Conservation (phyloP, 1,139 yeast genomes). For the Zygosaccharomyces sapae region DNA sequence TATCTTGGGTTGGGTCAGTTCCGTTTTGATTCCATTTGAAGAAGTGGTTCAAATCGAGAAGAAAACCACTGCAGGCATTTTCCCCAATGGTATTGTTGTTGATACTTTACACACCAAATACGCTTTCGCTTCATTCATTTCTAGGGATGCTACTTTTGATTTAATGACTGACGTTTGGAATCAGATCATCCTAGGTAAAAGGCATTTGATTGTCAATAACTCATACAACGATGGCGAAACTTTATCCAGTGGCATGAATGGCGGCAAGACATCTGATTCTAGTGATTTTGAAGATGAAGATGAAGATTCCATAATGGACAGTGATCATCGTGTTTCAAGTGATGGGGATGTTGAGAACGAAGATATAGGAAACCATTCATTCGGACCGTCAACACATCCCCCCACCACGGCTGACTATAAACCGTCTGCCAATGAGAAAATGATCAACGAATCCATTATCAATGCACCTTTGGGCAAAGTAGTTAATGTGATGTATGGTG, state of each 20-base stretch:
- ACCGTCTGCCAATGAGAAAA: conserved; percentile 55
- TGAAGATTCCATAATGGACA: conserved; percentile 23
- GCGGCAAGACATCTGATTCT: conserved; percentile 23
- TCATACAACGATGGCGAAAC: conserved; percentile 24
- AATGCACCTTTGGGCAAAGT: conserved; percentile 80
- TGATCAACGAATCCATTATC: conserved; percentile 57
- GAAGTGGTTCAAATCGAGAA: conserved; percentile 71
- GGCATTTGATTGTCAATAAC: conserved; percentile 25
- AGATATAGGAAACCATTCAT: conserved; percentile 5
- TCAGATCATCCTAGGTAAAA: conserved; percentile 35
- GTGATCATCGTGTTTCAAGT: conserved; percentile 32
- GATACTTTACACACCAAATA: conserved; percentile 68
- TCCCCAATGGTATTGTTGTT: conserved; percentile 71
- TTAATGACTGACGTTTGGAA: conserved; percentile 61
- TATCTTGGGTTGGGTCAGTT: conserved; percentile 70
- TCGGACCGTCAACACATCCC: conserved; percentile 46
- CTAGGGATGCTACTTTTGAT: conserved; percentile 63
- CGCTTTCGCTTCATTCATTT: conserved; percentile 66
- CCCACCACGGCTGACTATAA: conserved; percentile 51
- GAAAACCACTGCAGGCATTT: conserved; percentile 65
- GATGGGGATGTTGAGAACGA: conserved; percentile 23
- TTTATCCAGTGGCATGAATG: conserved; percentile 20
- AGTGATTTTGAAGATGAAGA: conserved; percentile 25
- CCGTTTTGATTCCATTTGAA: conserved; percentile 58
- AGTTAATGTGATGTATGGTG: conserved; percentile 65